phyloP scores from a whole-genome alignment of 371 early-diverging fungal genomes.

The Mortierella sp. region DNA sequence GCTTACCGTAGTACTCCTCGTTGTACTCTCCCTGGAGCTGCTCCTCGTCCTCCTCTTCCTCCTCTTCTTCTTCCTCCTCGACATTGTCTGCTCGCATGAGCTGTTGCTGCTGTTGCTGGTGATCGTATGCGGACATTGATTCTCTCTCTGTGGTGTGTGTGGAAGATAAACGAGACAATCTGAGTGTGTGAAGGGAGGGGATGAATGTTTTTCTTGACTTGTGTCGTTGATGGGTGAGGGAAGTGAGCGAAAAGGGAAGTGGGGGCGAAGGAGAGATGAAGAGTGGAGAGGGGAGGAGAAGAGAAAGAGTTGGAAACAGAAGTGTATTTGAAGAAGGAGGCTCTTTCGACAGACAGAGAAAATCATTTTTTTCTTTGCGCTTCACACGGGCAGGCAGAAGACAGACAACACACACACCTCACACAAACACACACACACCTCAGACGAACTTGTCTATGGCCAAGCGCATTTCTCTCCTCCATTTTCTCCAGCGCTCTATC shows the following conservation, averaged over 20 bases:
- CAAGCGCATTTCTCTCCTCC: no score
- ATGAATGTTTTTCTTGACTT: not conserved
- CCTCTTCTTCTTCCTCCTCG: slow-evolving; percentile 45
- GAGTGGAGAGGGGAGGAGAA: not conserved
- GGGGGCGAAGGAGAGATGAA: not conserved
- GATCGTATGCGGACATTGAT: slow-evolving; percentile 45
- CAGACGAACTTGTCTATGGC: no score
- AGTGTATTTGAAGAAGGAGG: no score
- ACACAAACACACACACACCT: no score
- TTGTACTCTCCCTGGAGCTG: slow-evolving; percentile 47
- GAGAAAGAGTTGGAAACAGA: not conserved
- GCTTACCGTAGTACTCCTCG: slow-evolving; percentile 55
- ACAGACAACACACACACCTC: no score
- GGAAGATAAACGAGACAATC: not conserved
- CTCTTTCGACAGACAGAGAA: no score
- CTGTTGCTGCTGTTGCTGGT: slow-evolving; percentile 46
- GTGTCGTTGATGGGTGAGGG: not conserved
- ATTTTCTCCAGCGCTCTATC: no score
- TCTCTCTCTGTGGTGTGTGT: not conserved
- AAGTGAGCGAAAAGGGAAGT: not conserved
- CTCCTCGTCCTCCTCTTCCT: slow-evolving; percentile 52
- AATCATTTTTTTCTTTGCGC: no score
- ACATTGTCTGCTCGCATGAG: slow-evolving; percentile 31
- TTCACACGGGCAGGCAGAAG: no score
- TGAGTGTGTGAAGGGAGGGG: not conserved